Evolutionary conservation across 352 stramenopile species (phyloP).

Genomic region (Globisporangium irregulare): DNA sequence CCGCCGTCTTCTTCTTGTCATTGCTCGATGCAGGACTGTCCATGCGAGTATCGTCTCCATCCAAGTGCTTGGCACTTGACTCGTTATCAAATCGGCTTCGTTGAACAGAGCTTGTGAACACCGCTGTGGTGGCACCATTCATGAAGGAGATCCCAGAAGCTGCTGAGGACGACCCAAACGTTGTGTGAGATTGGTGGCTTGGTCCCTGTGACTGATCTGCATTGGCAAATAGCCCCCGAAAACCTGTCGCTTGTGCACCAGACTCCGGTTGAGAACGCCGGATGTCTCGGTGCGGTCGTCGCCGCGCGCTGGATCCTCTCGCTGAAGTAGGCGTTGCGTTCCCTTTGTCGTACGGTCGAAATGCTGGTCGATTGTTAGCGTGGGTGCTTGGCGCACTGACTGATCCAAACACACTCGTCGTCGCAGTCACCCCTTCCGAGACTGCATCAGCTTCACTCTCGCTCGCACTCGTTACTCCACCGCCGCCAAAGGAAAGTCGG

Average conservation of each 20-base stretch:
- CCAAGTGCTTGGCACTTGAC: background rate
- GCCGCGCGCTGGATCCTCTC: background rate
- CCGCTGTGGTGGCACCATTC: background rate
- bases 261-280: background rate
- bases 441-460: background rate
- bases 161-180: background rate
- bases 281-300: background rate
- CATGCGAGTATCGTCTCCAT: slow-evolving; percentile 10
- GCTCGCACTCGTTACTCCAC: background rate
- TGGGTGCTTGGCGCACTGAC: background rate
- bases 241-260: background rate
- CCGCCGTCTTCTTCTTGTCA: slow-evolving; percentile 4
- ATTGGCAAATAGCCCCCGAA: background rate
- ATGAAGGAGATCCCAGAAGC: background rate
- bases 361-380: background rate
- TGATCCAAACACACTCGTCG: slow-evolving; percentile 13
- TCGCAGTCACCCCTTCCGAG: background rate
- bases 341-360: slow-evolving; percentile 15
- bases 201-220: background rate
- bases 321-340: background rate
- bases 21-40: background rate
- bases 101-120: background rate
- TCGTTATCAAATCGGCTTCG: background rate
- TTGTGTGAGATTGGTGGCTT: background rate
- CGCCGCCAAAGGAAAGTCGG: slow-evolving; percentile 7